Evolutionary conservation across 371 early-diverging fungal species (phyloP).

Genomic region (Lichtheimia ornata): DNA sequence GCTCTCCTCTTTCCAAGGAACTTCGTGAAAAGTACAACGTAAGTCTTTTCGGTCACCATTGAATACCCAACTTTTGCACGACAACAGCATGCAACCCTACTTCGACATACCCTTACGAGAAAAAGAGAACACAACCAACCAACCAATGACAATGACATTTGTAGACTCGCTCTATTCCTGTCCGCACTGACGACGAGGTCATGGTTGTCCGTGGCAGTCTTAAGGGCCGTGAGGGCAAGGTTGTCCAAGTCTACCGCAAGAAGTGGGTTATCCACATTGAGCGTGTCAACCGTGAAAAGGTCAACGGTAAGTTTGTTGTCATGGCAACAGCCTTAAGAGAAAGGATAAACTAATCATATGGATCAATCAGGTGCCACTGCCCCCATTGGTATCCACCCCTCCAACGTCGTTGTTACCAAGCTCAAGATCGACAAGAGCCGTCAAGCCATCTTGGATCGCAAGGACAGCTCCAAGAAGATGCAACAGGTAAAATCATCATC

Average conservation of each 20-base stretch:
- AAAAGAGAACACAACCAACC: background rate
- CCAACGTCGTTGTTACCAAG: constrained; percentile 95
- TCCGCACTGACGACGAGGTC: constrained; percentile 98
- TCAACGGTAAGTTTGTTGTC: constrained; percentile 61
- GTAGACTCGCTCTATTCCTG: constrained; percentile 89
- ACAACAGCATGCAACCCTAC: background rate
- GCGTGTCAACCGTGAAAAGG: constrained; percentile 94
- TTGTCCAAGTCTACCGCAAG: constrained; percentile 93
- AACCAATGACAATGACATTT: background rate
- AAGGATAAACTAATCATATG: background rate
- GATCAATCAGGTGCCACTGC: constrained; percentile 70
- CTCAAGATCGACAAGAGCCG: constrained; percentile 97
- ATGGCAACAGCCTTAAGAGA: background rate
- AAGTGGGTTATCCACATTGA: constrained; percentile 98
- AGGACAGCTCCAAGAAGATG: constrained; percentile 49
- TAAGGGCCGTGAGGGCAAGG: constrained; percentile 98
- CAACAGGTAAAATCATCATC: constrained; percentile 28
- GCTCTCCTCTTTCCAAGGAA: constrained; percentile 94
- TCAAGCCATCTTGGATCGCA: constrained; percentile 81
- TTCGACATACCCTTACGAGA: background rate
- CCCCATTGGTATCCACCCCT: constrained; percentile 94
- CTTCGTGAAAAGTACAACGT: constrained; percentile 95
- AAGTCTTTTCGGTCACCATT: constrained; percentile 19
- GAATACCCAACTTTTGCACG: too few species aligned
- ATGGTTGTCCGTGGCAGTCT: constrained; percentile 89